Conservation (phyloP, 2,329 filamentous ascomycete species). For the Aspergillus arachidicola region DNA sequence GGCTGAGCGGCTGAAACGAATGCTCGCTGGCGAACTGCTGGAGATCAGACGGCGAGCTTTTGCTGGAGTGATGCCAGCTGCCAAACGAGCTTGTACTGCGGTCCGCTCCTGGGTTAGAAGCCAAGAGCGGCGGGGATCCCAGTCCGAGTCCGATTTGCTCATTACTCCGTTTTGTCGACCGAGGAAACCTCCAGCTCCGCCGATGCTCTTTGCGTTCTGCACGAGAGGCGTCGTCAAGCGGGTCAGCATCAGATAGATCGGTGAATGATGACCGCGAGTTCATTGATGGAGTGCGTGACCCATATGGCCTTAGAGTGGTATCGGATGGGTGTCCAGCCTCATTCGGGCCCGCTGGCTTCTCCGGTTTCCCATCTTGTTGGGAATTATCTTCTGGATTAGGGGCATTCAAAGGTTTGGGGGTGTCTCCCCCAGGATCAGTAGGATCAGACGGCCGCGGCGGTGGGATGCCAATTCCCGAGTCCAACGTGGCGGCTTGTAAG, state of each 20-base stretch:
- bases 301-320: conserved; percentile 63
- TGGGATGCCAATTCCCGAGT: conserved; percentile 44
- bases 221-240: conserved; percentile 63
- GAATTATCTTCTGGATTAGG: conserved; percentile 30
- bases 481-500: conserved; percentile 51
- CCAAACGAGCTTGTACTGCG: conserved; percentile 69
- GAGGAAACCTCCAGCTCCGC: conserved; percentile 71
- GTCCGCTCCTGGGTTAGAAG: conserved; percentile 65
- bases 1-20: conserved; percentile 37
- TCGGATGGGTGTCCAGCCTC: conserved; percentile 50
- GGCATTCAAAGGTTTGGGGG: conserved; percentile 36
- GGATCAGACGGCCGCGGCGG: conserved; percentile 29
- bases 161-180: conserved; percentile 58
- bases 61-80: conserved; percentile 55
- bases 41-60: conserved; percentile 49
- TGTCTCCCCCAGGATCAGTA: conserved; percentile 36
- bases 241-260: conserved; percentile 79
- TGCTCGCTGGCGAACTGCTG: conserved; percentile 42
- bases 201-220: conserved; percentile 68
- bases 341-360: conserved; percentile 27
- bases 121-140: conserved; percentile 55
- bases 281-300: conserved; percentile 75
- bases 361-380: conserved; percentile 23
- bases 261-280: conserved; percentile 72
- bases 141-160: conserved; percentile 47